Evolutionary conservation across 768 basidiomycete species (phyloP).

Genomic region (Mycena polygramma): DNA sequence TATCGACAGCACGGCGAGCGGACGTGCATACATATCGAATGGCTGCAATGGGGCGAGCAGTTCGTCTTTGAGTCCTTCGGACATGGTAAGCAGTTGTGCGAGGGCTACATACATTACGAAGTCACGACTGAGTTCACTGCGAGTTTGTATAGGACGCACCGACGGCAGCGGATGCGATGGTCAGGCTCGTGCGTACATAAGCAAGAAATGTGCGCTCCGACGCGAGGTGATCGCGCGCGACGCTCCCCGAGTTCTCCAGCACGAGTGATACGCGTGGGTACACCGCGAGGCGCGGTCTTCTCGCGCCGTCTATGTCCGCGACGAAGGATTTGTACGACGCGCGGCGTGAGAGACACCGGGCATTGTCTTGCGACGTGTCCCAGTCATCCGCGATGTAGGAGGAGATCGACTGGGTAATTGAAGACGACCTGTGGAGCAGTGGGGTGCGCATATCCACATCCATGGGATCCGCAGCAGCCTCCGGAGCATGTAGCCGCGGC

Average conservation of each 20-base stretch:
- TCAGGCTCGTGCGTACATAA: constrained; percentile 59
- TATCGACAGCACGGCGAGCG: constrained; percentile 12
- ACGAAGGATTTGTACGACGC: no score
- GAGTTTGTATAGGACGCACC: constrained; percentile 29
- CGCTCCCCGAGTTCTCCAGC: constrained; percentile 57
- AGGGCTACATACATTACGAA: constrained; percentile 1
- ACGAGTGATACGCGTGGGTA: constrained; percentile 6
- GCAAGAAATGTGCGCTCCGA: constrained; percentile 60
- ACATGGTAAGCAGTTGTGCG: constrained; percentile 18
- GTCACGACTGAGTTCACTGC: no score
- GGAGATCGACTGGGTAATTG: no score
- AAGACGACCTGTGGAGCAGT: no score
- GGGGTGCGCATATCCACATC: no score
- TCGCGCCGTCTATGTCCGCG: no score
- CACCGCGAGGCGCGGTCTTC: no score
- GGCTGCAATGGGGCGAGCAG: neutral
- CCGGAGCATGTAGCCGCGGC: no score
- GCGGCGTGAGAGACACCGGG: no score
- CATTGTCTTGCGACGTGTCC: no score
- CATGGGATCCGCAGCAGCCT: no score
- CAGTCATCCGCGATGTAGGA: no score
- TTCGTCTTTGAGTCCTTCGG: neutral
- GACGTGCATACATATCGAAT: constrained; percentile 10
- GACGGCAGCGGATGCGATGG: constrained; percentile 57
- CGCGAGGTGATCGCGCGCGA: constrained; percentile 62